A percentile compares a stretch with the other conserved stretches of the same genome.
Evolutionary conservation across 805 yeast species (phyloP).

Genomic region (Starmerella bacillaris): DNA sequence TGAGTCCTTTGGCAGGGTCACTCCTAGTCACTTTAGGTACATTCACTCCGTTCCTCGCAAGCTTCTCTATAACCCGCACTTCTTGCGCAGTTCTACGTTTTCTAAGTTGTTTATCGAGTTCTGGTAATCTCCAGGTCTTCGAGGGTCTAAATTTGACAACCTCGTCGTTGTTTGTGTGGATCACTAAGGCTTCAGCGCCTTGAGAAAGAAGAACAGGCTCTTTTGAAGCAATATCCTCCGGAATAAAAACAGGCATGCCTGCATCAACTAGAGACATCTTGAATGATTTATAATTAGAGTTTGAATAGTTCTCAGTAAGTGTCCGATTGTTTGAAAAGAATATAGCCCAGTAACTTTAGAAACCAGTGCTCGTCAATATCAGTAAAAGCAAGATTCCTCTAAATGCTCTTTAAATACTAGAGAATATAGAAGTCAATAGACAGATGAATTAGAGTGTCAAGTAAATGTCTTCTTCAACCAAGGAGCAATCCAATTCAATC

Average conservation of each 20-base stretch:
- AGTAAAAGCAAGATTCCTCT: no score
- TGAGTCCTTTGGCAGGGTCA: conserved; percentile 61
- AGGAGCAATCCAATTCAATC: no score
- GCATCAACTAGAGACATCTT: conserved; percentile 6
- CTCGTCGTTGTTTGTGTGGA: conserved; percentile 12
- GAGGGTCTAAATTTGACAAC: conserved; percentile 75
- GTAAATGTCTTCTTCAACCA: no score
- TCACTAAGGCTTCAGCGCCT: conserved; percentile 19
- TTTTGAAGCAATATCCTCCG: conserved; percentile 4
- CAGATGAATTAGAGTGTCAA: no score
- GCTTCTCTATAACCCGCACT: conserved; percentile 52
- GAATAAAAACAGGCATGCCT: conserved; percentile 12
- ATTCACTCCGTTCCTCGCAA: conserved; percentile 33
- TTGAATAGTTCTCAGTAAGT: no score
- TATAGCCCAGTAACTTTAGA: no score
- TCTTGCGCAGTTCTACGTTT: conserved; percentile 72
- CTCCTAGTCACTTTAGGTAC: conserved; percentile 60
- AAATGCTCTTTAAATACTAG: no score
- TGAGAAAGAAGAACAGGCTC: conserved; percentile 14
- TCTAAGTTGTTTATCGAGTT: conserved; percentile 56
- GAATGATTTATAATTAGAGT: no score
- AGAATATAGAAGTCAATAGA: no score
- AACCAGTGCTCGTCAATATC: no score
- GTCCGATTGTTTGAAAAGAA: no score
- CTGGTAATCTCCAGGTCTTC: conserved; percentile 78